phyloP scores from a whole-genome alignment of 31 red algal genomes.

The Odonthalia washingtoniensis region DNA sequence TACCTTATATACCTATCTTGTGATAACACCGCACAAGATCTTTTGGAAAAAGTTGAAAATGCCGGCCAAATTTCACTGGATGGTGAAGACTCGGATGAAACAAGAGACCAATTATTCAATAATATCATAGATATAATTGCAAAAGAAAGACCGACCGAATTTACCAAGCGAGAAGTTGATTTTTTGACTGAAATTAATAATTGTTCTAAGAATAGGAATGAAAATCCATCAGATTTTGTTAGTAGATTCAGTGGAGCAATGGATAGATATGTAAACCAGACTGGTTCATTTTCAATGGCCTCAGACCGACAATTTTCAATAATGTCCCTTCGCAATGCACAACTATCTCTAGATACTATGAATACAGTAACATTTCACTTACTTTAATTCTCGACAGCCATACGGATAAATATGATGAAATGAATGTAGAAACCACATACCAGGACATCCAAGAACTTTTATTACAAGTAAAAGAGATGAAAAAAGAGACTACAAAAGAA shows the following conservation, averaged over 20 bases:
- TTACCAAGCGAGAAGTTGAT: slow-evolving; percentile 31
- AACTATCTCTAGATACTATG: slow-evolving; percentile 37
- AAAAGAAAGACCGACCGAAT: slow-evolving; percentile 48
- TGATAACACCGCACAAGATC: slow-evolving; percentile 49
- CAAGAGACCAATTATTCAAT: slow-evolving; percentile 5
- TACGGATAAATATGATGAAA: too few species aligned
- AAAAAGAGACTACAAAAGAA: too few species aligned
- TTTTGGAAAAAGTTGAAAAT: slow-evolving; percentile 33
- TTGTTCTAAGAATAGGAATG: neutral
- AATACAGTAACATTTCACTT: slow-evolving; percentile 42
- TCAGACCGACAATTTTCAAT: slow-evolving; percentile 9
- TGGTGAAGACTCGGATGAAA: neutral
- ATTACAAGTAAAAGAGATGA: too few species aligned
- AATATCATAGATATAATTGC: slow-evolving; percentile 22
- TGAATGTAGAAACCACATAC: too few species aligned
- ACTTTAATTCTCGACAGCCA: neutral
- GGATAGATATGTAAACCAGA: slow-evolving; percentile 19
- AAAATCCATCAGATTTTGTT: neutral
- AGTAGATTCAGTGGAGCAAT: slow-evolving; percentile 31
- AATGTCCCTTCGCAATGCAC: slow-evolving; percentile 29
- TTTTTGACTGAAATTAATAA: slow-evolving; percentile 19
- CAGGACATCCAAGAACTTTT: too few species aligned
- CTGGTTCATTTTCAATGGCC: neutral
- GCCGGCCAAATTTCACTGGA: slow-evolving; percentile 28
- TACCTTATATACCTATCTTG: slow-evolving; percentile 51